Base-by-base conservation (phyloP, 345 rosid genomes). In the Salix brachista region DNA sequence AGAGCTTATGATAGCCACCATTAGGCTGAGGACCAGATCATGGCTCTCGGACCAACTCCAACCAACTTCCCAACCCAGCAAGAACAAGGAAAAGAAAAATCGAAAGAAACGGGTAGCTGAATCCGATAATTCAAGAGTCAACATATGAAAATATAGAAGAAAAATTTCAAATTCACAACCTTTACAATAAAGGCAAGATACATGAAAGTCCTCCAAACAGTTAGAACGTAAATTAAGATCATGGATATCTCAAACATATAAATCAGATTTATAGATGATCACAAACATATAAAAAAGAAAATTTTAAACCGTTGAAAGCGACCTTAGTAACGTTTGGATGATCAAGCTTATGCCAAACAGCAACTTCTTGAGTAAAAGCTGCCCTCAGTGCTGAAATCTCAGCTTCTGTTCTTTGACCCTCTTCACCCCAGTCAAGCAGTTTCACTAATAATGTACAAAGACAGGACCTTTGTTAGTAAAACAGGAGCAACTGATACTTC, bases 401-500 rank as follows among this genome's bases (percentile, higher is more conserved):
- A 76, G 96, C 97, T 44, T 96, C 99, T 32, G 94, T 88, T 81
- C 98, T 90, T 46, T 93, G 98, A 64, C 98, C 98, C 78, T 93
- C 99, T 87, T 96, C 99, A 73, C 99, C 99, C 99, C 99, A 96
- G 87, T 96, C 99, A 77, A 96, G 98, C 77, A 96, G 84, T 89
- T 96, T 96, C 76, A 94, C 99, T 96, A 81, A 77, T 76, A 66
- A 79, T 50, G 21, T 70, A 72, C 32, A 26, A 71, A 75, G 65
- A 60, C 25, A 83, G 39, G 74, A 39, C 16, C 26, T 74, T 65
- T 5, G 32, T 73, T 26, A 65, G 77, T 54, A 25, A 72, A 72
- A 83, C 66, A 65, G 72, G 46, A 69, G 77, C 48, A 56, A 67
- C 5, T 21, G 61, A 23, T 58, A 23, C 64, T 58, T 58, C 6